phyloP scores from a whole-genome alignment of 2,329 filamentous ascomycete genomes.

The Aspergillus quadricinctus region DNA sequence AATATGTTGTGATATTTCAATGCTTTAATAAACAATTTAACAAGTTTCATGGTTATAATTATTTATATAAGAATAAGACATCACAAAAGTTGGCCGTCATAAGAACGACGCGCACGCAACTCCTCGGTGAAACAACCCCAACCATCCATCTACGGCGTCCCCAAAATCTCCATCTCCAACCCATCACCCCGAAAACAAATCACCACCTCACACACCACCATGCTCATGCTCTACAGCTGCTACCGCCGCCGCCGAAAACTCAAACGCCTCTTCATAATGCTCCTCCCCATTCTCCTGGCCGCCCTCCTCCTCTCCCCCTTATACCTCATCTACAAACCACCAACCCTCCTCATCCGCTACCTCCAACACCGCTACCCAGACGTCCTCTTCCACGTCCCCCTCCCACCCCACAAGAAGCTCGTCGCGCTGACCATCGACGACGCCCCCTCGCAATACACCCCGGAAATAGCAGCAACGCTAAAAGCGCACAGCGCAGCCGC shows the following conservation, averaged over 20 bases:
- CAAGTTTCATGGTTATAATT: too few species aligned
- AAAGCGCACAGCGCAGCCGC: conserved; percentile 63
- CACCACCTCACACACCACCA: background rate
- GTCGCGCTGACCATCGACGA: conserved; percentile 86
- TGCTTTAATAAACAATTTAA: too few species aligned
- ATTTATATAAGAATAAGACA: too few species aligned
- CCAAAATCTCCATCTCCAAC: background rate
- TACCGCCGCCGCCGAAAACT: conserved; percentile 13
- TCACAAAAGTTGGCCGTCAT: background rate
- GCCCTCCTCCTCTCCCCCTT: conserved; percentile 37
- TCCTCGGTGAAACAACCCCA: background rate
- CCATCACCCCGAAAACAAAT: background rate
- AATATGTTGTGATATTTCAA: too few species aligned
- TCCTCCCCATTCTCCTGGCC: conserved; percentile 32
- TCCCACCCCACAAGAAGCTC: conserved; percentile 54
- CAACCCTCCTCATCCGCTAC: conserved; percentile 64
- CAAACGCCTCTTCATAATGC: conserved; percentile 28
- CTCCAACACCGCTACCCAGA: conserved; percentile 70
- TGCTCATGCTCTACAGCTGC: conserved; percentile 15
- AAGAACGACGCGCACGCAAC: background rate
- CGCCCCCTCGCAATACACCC: conserved; percentile 69
- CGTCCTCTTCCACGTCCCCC: conserved; percentile 66
- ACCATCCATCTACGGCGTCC: too few species aligned
- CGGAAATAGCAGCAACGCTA: conserved; percentile 66
- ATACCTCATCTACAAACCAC: conserved; percentile 79